Evolutionary conservation across 768 basidiomycete genomes (phyloP).

Genomic region (Calocera viscosa): DNA sequence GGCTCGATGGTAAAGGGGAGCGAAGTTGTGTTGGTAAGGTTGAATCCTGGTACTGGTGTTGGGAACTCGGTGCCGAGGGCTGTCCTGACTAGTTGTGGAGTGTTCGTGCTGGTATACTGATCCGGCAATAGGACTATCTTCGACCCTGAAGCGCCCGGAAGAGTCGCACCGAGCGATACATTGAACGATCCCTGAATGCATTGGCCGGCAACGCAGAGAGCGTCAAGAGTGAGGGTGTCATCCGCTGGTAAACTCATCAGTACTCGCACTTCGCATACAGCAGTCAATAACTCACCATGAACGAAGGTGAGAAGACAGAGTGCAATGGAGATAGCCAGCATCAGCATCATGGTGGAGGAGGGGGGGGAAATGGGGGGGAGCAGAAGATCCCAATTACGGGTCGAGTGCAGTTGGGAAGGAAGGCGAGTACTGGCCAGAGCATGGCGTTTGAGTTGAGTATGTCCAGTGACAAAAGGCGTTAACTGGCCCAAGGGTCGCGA

Average conservation of each 20-base stretch:
- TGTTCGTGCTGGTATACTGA: background rate
- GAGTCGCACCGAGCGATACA: conserved; percentile 44
- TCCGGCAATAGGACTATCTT: conserved; percentile 11
- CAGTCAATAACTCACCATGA: background rate
- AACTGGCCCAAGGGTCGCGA: background rate
- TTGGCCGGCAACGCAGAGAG: conserved; percentile 74
- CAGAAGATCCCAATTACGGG: background rate
- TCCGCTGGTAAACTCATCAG: background rate
- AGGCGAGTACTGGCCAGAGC: background rate
- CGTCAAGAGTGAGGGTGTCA: background rate
- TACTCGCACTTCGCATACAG: background rate
- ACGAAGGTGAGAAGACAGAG: background rate
- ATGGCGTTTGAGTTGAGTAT: background rate
- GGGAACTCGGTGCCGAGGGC: background rate
- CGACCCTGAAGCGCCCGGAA: background rate
- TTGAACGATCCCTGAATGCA: conserved; percentile 71
- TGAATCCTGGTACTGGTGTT: conserved; percentile 7
- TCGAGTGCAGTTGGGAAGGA: background rate
- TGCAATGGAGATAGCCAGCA: background rate
- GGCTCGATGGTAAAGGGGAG: conserved; percentile 16
- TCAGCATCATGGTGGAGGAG: background rate
- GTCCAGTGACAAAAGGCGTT: background rate
- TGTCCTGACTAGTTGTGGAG: background rate
- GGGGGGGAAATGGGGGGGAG: background rate
- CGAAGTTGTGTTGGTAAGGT: conserved; percentile 12